Evolutionary conservation across 2,329 filamentous ascomycete genomes (phyloP), one percentile per base, ranked within the genome.

Genomic region (Aspergillus hiratsukae): DNA sequence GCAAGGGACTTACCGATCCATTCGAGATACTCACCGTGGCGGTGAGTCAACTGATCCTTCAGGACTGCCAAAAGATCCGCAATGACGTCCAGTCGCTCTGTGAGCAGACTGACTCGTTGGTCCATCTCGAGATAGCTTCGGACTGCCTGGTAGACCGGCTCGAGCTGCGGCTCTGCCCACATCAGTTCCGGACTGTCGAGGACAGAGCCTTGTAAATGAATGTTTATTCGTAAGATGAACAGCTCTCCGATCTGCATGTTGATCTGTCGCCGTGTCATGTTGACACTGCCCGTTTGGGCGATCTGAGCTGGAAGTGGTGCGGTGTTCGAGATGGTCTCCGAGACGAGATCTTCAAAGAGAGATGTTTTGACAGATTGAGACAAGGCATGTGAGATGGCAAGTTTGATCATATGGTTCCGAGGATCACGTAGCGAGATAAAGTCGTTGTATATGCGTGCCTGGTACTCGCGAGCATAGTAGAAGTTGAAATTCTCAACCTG

Each of bases 201-300:
- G 5, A 99, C 92, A 29, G 90, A 96, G 35, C 94, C 94, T 73
- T 97, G 96, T 51, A 99, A 83, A 76, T 99, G 95, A 69, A 99
- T 97, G 73, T 94, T 97, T 78, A 99, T 97, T 58, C 94, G 86
- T 31, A 99, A 80, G 69, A 99, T 97, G 75, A 99, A 99, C 53
- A 99, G 84, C 77, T 99, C 92, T 72, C 94, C 94, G 59, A 99
- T 97, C 76, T 97, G 92, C 92, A 97, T 97, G 80, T 97, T 97
- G 80, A 99, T 97, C 72, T 97, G 87, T 57, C 86, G 86, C 46
- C 93, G 86, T 57, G 87, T 91, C 57, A 99, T 84, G 54, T 90
- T 87, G 69, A 99, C 94, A 69, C 92, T 94, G 61, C 94, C 94
- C 0, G 93, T 97, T 62, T 89, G 79, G 2, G 94, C 93, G 65